Conservation (phyloP, 1,139 yeast genomes). For the Kodamaea plutei region DNA sequence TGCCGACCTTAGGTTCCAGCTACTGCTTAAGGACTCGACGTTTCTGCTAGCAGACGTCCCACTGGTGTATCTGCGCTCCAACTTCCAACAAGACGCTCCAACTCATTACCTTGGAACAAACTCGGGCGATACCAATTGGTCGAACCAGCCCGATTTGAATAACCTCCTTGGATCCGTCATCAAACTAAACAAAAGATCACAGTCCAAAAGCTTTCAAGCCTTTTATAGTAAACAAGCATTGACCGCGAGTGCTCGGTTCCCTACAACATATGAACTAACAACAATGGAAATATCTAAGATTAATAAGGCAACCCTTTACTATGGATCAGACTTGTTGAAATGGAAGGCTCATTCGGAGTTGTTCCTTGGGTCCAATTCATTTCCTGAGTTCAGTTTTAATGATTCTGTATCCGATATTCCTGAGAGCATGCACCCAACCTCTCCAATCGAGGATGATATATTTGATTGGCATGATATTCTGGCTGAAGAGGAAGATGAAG, state of each 20-base stretch:
- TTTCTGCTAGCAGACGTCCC: slow-evolving; percentile 8
- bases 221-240: neutral
- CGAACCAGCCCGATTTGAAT: slow-evolving; percentile 29
- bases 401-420: too few relatives aligned
- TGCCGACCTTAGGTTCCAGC: slow-evolving; percentile 56
- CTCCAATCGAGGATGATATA: too few relatives aligned
- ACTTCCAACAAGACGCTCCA: slow-evolving; percentile 7
- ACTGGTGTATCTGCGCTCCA: slow-evolving; percentile 7
- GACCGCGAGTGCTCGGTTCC: neutral
- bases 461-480: too few relatives aligned
- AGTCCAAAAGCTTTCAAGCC: slow-evolving; percentile 9
- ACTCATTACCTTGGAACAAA: slow-evolving; percentile 18
- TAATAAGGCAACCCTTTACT: slow-evolving; percentile 7
- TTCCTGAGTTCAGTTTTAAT: too few relatives aligned
- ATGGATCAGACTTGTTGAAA: slow-evolving; percentile 17
- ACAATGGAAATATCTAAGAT: slow-evolving; percentile 16
- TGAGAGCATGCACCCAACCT: too few relatives aligned
- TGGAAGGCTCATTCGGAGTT: slow-evolving; percentile 19
- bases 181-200: slow-evolving; percentile 20
- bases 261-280: slow-evolving; percentile 20
- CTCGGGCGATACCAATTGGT: slow-evolving; percentile 25
- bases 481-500: slow-evolving; percentile 4
- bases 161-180: slow-evolving; percentile 30
- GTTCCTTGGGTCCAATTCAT: too few relatives aligned
- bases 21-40: slow-evolving; percentile 36